Base-by-base conservation (phyloP, 805 yeast species). In the Ogataea neopini region DNA sequence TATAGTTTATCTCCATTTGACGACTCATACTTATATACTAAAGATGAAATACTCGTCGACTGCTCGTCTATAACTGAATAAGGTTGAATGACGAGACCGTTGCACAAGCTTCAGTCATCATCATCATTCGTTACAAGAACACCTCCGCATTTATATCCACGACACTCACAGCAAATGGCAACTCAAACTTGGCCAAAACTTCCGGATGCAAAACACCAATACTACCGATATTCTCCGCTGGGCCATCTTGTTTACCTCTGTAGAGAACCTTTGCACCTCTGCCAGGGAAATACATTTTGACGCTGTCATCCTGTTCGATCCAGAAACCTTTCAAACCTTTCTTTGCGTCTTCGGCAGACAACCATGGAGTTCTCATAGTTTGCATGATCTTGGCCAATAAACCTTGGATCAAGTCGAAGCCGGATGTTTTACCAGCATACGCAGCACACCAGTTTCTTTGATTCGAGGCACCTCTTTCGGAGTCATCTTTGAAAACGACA, bases 201-300 rank as follows among this genome's bases (percentile, higher is more conserved):
- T 85, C 89, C 29, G 99, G 99, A 68, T 94, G 99, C 60, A 94
- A 76, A 49, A 90, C 97, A 69, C 99, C 99, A 57, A 94, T 75
- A 40, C 82, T 73, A 56, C 99, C 99, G 60, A 91, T 77, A 47
- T 71, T 76, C 58, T 75, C 67, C 13, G 76, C 79, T 34, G 76
- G 73, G 28, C 70, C 84, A 50, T 81, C 85, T 48, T 79, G 80
- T 49, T 71, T 76, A 48, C 76, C 71, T 75, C 95, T 82, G 72
- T 83, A 87, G 71, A 77, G 80, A 53, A 94, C 77, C 62, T 80
- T 84, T 44, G 99, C 99, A 52, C 97, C 97, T 75, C 99, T 86
- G 35, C 98, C 99, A 33, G 97, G 96, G 86, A 94, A 94, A 72
- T 77, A 92, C 50, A 91, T 86, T 42, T 82, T 76, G 64, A 83